Evolutionary conservation across 768 basidiomycete genomes (phyloP).

Genomic region (Lactarius quietus): DNA sequence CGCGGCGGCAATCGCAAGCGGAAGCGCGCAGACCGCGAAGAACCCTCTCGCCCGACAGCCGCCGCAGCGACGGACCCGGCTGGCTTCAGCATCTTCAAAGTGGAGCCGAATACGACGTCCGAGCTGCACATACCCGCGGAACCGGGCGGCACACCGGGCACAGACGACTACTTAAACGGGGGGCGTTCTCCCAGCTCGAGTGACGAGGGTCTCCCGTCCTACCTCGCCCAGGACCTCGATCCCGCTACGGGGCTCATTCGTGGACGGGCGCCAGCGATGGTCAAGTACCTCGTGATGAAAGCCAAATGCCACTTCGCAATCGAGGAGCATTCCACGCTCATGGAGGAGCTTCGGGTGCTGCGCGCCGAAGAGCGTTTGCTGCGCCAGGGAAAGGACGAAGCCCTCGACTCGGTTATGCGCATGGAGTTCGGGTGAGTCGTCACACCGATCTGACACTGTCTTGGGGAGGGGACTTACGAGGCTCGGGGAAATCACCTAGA

Average conservation of each 20-base stretch:
- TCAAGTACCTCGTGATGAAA: conserved; percentile 71
- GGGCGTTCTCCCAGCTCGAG: conserved; percentile 30
- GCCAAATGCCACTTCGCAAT: conserved; percentile 71
- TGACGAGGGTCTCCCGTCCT: conserved; percentile 50
- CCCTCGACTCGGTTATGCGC: conserved; percentile 24
- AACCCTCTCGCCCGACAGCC: conserved; percentile 25
- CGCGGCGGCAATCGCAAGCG: conserved; percentile 69
- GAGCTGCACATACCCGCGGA: conserved; percentile 18
- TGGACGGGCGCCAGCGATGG: conserved; percentile 65
- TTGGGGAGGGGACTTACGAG: not conserved
- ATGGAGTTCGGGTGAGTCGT: conserved; percentile 24
- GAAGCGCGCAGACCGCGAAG: conserved; percentile 47
- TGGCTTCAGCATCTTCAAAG: conserved; percentile 27
- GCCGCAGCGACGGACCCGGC: conserved; percentile 14
- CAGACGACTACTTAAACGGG: conserved; percentile 16
- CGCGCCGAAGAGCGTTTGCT: conserved; percentile 43
- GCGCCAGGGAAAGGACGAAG: conserved; percentile 29
- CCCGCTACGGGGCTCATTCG: conserved; percentile 59
- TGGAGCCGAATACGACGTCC: conserved; percentile 19
- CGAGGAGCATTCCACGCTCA: conserved; percentile 61
- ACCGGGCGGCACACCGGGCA: conserved; percentile 5
- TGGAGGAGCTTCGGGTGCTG: conserved; percentile 58
- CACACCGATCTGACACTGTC: not conserved
- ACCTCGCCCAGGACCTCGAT: conserved; percentile 49
- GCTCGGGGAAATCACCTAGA: not conserved